Base-by-base conservation (phyloP, 495 filamentous ascomycete genomes). In the Podospora appendiculata region DNA sequence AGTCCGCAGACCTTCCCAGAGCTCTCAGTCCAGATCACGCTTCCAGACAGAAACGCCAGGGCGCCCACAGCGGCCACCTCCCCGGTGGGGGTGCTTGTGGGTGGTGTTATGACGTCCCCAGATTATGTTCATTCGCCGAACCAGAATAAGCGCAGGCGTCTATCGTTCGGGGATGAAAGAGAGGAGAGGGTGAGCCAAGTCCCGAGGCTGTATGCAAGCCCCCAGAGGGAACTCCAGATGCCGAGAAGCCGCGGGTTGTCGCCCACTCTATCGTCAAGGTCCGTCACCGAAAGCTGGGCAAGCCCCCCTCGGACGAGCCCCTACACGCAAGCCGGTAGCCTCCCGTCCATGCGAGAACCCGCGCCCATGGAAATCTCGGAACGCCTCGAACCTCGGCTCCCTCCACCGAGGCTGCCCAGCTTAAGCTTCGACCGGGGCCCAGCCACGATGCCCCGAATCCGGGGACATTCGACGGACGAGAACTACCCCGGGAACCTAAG, bases 71-170 rank as follows among this genome's bases (percentile, higher is more conserved):
- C 62, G 8, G 52, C 50, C 33, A 51, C 57, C 7, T 66, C 61
- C 16, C 63, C 68, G 9, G 52, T 58, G 12, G 50, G 54, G 10
- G 44, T 46, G n/a, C 46, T 51, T 17, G 57, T 40, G 25, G 50
- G 32, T 42, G 58, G 60, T 39, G 45, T 51, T 13, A 49, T 59
- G 40, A 65, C 63, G 9, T 57, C 66, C 6, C 60, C 66, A 6
- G 61, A 68, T 25, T 73, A 73, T 50, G 41, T 59, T 7, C 61
- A 72, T 40, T 72, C 71, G 32, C 67, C 70, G 32, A 58, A 40
- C 40, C 53, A 54, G 11, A 58, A 59, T 45, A 75, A 73, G 59
- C 65, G 72, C 50, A 60, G 65, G 51, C 60, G 68, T 11, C 40
- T 64, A 11, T 69, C 66, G 16, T 32, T 52, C 32, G 62, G 67